phyloP scores from a whole-genome alignment of 345 rosid genomes.

The Citrus sinensis region DVS_A1.0 CM039167.1:1793001-1793500 shows the following conservation, averaged over 20 bases:
- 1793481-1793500: conserved; percentile 41
- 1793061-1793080: not conserved
- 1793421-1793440: conserved; percentile 38
- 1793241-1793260: not conserved
- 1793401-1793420: conserved; percentile 38
- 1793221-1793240: no score
- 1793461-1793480: conserved; percentile 53
- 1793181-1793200: no score
- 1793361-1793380: not conserved
- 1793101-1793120: no score
- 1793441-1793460: conserved; percentile 48
- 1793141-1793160: conserved; percentile 3
- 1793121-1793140: conserved; percentile 23
- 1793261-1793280: not conserved
- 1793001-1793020: no score
- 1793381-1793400: not conserved
- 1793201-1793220: no score
- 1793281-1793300: not conserved
- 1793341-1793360: not conserved
- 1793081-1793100: not conserved
- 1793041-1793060: no score
- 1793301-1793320: conserved; percentile 18
- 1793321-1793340: conserved; percentile 16
- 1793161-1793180: conserved; percentile 13
- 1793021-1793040: no score